Conservation (phyloP, 1,284 basidiomycete genomes). For the Leccinum pachyderme region DNA sequence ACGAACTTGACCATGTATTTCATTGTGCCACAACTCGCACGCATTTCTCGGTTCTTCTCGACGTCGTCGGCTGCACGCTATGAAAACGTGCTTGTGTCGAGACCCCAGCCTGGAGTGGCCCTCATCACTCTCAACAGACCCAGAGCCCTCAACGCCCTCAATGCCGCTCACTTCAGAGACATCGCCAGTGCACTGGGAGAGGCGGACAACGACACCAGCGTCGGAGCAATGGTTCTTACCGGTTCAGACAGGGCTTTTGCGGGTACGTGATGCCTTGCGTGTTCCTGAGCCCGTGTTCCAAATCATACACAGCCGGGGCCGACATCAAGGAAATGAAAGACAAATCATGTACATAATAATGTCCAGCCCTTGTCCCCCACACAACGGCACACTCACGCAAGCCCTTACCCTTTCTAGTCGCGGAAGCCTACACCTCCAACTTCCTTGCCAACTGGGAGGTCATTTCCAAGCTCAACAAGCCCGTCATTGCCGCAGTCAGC, state of each 20-base stretch:
- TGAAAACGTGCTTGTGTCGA: constrained; percentile 73
- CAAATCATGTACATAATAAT: constrained; percentile 66
- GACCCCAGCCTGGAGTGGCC: constrained; percentile 73
- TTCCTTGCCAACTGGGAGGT: constrained; percentile 90
- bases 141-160: constrained; percentile 93
- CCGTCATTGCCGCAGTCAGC: constrained; percentile 93
- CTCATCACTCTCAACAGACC: constrained; percentile 95
- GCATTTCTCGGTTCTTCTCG: constrained; percentile 24
- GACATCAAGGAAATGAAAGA: constrained; percentile 95
- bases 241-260: constrained; percentile 95
- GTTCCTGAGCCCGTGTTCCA: background rate
- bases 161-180: constrained; percentile 74
- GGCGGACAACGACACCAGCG: constrained; percentile 68
- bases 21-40: constrained; percentile 3
- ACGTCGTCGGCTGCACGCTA: constrained; percentile 37
- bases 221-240: constrained; percentile 90
- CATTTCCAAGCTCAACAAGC: constrained; percentile 80
- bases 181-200: constrained; percentile 75
- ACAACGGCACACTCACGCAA: background rate
- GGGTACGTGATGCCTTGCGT: constrained; percentile 45
- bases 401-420: constrained; percentile 46
- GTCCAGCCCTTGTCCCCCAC: constrained; percentile 22
- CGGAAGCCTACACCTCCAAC: constrained; percentile 85
- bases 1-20: background rate
- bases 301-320: constrained; percentile 62